A percentile compares a stretch with the other conserved stretches of the same genome.
These are phyloP conservation scores for Fusarium tricinctum DNA, from an alignment of 2,329 filamentous ascomycete genomes.

Conservation along the genomic window DNA sequence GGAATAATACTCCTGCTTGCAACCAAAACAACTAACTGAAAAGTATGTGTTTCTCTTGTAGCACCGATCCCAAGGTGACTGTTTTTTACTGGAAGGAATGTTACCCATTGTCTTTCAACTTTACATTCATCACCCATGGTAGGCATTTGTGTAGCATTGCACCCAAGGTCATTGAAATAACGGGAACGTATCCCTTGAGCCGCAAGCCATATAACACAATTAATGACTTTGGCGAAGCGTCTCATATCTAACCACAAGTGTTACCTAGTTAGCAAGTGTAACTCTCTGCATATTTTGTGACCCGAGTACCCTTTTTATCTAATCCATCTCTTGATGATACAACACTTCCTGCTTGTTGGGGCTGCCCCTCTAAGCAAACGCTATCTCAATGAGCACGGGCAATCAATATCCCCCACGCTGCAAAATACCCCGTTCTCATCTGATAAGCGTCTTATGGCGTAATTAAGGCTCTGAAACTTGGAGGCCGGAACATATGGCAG, in stretches of 20 bases:
- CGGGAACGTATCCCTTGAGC: constrained; percentile 1
- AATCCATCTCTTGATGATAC: background rate
- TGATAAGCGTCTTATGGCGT: background rate
- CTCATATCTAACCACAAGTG: background rate
- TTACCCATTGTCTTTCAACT: no score
- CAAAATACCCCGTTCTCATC: constrained; percentile 7
- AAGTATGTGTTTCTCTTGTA: no score
- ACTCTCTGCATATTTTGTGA: background rate
- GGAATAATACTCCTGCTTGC: no score
- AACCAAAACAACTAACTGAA: no score
- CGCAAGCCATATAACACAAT: constrained; percentile 3
- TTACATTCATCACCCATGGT: no score
- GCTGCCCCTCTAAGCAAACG: background rate
- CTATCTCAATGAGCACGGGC: constrained; percentile 4
- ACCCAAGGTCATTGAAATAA: background rate
- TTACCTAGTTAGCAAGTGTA: background rate
- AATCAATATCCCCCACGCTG: background rate
- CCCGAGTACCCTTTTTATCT: background rate
- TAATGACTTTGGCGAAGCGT: background rate
- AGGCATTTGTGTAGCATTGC: no score
- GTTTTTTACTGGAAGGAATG: no score
- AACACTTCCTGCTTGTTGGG: no score
- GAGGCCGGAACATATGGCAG: constrained; percentile 21
- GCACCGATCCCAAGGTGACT: no score
- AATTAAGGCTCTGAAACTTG: constrained; percentile 7